Evolutionary conservation across 352 stramenopile genomes (phyloP), one percentile per base, ranked within the genome.

Genomic region (Pythium periplocum): DNA sequence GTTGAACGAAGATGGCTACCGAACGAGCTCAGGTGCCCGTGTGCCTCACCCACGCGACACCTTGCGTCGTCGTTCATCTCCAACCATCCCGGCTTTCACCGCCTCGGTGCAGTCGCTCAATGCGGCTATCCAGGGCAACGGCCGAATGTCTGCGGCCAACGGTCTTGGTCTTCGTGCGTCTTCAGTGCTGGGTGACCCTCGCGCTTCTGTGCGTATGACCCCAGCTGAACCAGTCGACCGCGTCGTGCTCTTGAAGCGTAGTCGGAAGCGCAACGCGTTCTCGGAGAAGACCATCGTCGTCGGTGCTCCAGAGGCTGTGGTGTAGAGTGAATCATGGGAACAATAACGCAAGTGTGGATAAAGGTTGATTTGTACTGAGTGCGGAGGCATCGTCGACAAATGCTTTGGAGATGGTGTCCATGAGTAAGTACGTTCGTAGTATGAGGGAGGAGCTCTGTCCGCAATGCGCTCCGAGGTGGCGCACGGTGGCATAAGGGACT

Each of bases 211-310:
- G 54, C 80, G 84, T 2, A 63, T 86, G 63, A 89, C 80, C 30
- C 50, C 74, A 71, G 49, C 49, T 40, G 78, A 87, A 36, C 80
- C 72, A 12, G 80, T 90, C 40, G 77, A 90, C 53, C 80, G 77
- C 52, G 77, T 78, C 12, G 78, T 90, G 36, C 52, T 90, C 59
- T 75, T 93, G 33, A 91, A 91, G 66, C 80, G 83, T 30, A 91
- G 72, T 53, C 74, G 75, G 36, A 90, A 90, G 58, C 79, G 78
- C 46, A 71, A 66, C 8, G 67, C 76, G 48, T 81, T 83, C 55
- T 90, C 77, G 1, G 78, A 91, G 62, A 88, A 87, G 61, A 93
- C 78, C n/a, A 95, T 95, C 55, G 84, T 93, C 45, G 82, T 95
- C 1, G 85, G 85, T 37, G 85, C 83, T 1, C 80, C 79, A 2